phyloP scores from a whole-genome alignment of 1,139 yeast species.

The Sugiyamaella novakii region DNA sequence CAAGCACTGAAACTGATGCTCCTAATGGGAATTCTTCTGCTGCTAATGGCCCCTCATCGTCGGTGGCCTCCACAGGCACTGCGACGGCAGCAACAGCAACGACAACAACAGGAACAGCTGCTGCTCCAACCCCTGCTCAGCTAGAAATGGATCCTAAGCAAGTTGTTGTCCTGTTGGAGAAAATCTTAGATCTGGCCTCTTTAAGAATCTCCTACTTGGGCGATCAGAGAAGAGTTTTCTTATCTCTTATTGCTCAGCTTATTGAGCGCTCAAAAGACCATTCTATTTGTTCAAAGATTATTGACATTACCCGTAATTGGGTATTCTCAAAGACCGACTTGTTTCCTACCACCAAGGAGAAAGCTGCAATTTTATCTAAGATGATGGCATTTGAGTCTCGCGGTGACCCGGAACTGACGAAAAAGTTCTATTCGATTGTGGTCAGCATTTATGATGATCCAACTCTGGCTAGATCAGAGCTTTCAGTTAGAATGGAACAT shows the following conservation, averaged over 20 bases:
- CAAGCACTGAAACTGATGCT: constrained; percentile 21
- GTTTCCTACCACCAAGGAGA: constrained; percentile 94
- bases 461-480: constrained; percentile 76
- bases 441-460: constrained; percentile 87
- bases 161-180: constrained; percentile 74
- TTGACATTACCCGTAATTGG: constrained; percentile 83
- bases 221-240: constrained; percentile 87
- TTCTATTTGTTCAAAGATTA: constrained; percentile 70
- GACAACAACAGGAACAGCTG: constrained; percentile 6
- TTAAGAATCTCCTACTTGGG: constrained; percentile 82
- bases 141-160: constrained; percentile 45
- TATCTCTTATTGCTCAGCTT: constrained; percentile 82
- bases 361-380: constrained; percentile 90
- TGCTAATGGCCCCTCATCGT: constrained; percentile 19
- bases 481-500: constrained; percentile 94
- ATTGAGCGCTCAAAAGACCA: constrained; percentile 87
- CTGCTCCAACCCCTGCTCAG: constrained; percentile 16
- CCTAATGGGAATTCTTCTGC: constrained; percentile 15
- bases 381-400: constrained; percentile 92
- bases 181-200: constrained; percentile 74
- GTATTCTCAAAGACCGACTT: constrained; percentile 80
- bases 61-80: constrained; percentile 14
- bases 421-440: constrained; percentile 81
- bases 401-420: constrained; percentile 79
- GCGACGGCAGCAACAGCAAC: constrained; percentile 19